Conservation (phyloP, 2,329 filamentous ascomycete genomes). For the Trichoderma lentiforme region DNA sequence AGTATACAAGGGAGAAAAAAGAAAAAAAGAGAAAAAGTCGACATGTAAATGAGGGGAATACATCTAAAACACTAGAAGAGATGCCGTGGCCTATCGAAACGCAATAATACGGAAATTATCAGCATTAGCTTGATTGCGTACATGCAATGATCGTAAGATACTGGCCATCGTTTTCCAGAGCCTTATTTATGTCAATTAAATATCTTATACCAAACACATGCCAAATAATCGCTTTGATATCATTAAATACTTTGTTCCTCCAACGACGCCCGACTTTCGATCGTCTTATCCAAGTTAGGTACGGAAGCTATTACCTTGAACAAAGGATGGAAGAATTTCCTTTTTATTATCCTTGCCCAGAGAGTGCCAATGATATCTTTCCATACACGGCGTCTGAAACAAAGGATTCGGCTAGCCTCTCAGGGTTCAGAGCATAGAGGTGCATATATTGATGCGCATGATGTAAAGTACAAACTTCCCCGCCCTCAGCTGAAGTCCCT, state of each 20-base stretch:
- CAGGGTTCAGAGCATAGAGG: neutral
- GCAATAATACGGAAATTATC: neutral
- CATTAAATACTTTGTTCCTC: neutral
- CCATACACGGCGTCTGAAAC: neutral
- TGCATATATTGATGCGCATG: neutral
- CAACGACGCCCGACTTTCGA: neutral
- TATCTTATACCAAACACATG: neutral
- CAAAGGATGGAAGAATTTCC: neutral
- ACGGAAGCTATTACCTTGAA: neutral
- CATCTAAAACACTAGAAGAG: neutral
- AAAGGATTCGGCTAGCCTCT: neutral
- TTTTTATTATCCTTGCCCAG: neutral
- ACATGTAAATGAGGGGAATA: too few relatives aligned
- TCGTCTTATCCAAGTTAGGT: neutral
- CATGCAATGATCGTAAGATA: neutral
- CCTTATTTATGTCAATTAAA: neutral
- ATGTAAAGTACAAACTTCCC: neutral
- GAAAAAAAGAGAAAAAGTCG: too few relatives aligned
- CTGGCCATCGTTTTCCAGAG: neutral
- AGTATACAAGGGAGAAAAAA: too few relatives aligned
- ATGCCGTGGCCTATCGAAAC: neutral
- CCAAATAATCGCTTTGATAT: neutral
- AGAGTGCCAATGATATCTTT: neutral
- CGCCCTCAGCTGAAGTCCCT: neutral
- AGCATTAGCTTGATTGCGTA: neutral